A percentile compares a stretch with the other conserved stretches of the same genome.
phyloP scores from a whole-genome alignment of 495 filamentous ascomycete genomes.

The Gamarada debralockiae region DNA sequence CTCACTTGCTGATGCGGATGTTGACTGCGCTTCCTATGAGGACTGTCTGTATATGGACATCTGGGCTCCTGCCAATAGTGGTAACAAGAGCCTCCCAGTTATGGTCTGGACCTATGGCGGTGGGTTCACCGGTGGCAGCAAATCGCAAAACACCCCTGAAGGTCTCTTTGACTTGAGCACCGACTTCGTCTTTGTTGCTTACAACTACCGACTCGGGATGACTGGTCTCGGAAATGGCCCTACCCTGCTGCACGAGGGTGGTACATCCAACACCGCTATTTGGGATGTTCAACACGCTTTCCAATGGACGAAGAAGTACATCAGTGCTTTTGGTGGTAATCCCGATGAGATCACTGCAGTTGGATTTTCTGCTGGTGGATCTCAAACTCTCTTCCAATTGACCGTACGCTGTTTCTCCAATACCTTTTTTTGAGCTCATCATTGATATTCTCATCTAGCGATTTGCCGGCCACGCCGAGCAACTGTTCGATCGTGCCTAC shows the following conservation, averaged over 20 bases:
- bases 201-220: slow-evolving; percentile 38
- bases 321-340: slow-evolving; percentile 32
- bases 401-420: neutral
- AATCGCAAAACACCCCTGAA: slow-evolving; percentile 30
- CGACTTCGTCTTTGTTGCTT: slow-evolving; percentile 27
- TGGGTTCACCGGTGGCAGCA: slow-evolving; percentile 35
- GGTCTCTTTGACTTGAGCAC: slow-evolving; percentile 21
- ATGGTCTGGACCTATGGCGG: slow-evolving; percentile 41
- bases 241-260: slow-evolving; percentile 28
- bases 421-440: too few relatives aligned
- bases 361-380: slow-evolving; percentile 47
- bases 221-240: slow-evolving; percentile 13
- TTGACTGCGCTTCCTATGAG: slow-evolving; percentile 39
- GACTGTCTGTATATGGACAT: slow-evolving; percentile 42
- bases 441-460: slow-evolving; percentile 13
- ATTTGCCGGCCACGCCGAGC: slow-evolving; percentile 31
- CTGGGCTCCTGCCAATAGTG: slow-evolving; percentile 30
- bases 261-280: slow-evolving; percentile 24
- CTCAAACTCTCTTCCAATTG: slow-evolving; percentile 9
- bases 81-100: slow-evolving; percentile 32
- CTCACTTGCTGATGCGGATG: slow-evolving; percentile 39
- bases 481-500: slow-evolving; percentile 32
- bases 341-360: slow-evolving; percentile 37
- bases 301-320: slow-evolving; percentile 46
- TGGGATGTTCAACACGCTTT: slow-evolving; percentile 33